Evolutionary conservation across 345 rosid species (phyloP).

Genomic region (Gossypium bickii): DNA sequence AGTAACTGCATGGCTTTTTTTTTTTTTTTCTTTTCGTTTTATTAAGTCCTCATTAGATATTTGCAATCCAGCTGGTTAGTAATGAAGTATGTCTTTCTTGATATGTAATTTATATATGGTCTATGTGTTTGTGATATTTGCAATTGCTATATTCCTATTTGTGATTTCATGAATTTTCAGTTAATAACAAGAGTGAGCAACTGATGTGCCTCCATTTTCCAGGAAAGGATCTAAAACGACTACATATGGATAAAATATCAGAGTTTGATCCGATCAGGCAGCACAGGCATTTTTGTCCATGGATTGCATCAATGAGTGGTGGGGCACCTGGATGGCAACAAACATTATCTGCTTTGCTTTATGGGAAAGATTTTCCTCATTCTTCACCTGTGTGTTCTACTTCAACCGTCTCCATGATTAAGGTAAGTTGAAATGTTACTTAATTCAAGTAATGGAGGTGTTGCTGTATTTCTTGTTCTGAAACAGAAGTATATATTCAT

Average conservation of each 20-base stretch:
- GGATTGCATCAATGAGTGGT: slow-evolving; percentile 63
- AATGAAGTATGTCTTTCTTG: not conserved
- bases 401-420: slow-evolving; percentile 41
- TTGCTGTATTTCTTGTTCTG: not conserved
- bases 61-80: not conserved
- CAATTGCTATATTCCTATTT: not conserved
- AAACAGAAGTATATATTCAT: not conserved
- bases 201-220: slow-evolving; percentile 20
- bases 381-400: slow-evolving; percentile 35
- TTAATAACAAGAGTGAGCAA: slow-evolving; percentile 4
- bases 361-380: slow-evolving; percentile 39
- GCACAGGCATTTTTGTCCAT: slow-evolving; percentile 91
- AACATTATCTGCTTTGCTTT: slow-evolving; percentile 65
- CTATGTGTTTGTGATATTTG: slow-evolving; percentile 16
- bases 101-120: not conserved
- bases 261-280: slow-evolving; percentile 89
- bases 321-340: slow-evolving; percentile 79
- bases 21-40: not conserved
- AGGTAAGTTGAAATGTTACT: slow-evolving; percentile 38
- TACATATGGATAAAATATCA: slow-evolving; percentile 38
- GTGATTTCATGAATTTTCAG: slow-evolving; percentile 6
- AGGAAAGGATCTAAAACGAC: slow-evolving; percentile 32
- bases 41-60: not conserved
- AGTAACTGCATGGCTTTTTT: not conserved
- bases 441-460: not conserved